phyloP scores from a whole-genome alignment of 1,284 basidiomycete species.

The Cryptococcus sp. region DNA sequence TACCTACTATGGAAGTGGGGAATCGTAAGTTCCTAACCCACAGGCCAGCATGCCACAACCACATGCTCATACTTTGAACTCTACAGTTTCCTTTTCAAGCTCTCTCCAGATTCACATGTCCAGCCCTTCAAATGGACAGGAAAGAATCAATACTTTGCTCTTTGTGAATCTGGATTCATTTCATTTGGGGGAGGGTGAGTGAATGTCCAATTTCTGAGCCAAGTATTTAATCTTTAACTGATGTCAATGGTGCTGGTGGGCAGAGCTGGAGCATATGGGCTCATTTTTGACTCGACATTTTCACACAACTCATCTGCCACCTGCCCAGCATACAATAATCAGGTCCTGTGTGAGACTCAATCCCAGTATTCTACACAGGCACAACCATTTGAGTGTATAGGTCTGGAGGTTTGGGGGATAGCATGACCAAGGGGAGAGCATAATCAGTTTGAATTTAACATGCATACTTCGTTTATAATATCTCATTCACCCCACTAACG shows the following conservation, averaged over 20 bases:
- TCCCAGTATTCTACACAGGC: conserved; percentile 55
- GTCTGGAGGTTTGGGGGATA: conserved; percentile 73
- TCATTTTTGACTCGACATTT: conserved; percentile 82
- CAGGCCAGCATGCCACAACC: background rate
- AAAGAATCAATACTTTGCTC: conserved; percentile 81
- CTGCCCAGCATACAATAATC: conserved; percentile 86
- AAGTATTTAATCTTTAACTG: background rate
- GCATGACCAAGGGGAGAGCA: background rate
- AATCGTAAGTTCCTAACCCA: conserved; percentile 62
- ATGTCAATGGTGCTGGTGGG: background rate
- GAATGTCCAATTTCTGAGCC: background rate
- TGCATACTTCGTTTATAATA: too few species aligned
- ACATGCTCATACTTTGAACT: background rate
- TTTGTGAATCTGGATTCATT: conserved; percentile 74
- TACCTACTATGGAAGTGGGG: conserved; percentile 76
- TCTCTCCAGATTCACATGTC: conserved; percentile 50
- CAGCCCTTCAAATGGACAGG: conserved; percentile 82
- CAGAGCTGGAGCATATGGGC: conserved; percentile 80
- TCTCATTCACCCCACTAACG: too few species aligned
- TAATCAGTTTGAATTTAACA: too few species aligned
- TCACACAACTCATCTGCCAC: conserved; percentile 75
- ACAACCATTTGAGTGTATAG: conserved; percentile 70
- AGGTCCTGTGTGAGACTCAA: conserved; percentile 62
- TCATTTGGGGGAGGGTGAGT: conserved; percentile 88
- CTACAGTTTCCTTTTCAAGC: conserved; percentile 71